Base-by-base conservation (phyloP, 768 basidiomycete species). In the Chalciporus piperatus region DNA sequence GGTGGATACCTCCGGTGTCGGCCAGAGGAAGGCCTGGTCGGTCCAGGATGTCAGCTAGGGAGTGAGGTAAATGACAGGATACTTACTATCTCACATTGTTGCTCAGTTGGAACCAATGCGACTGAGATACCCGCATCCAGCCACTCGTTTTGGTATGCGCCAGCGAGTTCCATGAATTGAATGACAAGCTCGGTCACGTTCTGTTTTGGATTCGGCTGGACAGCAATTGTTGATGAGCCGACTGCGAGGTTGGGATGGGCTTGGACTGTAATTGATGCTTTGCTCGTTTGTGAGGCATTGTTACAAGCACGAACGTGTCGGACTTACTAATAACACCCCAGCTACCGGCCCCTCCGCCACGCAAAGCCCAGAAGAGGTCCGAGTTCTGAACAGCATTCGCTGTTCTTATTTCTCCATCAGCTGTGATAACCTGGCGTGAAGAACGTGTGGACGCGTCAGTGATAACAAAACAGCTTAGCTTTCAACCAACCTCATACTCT, bases 311-410 rank as follows among this genome's bases (percentile, higher is more conserved):
- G 16, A 11, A 3, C n/a, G 4, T 4, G 6, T 5, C 16, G 5
- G 12, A 62, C 60, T 3, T 20, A 62, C 60, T 71, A 19, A 80
- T 67, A 37, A 80, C 68, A 19, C 76, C 80, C 55, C 66, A 81
- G 10, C 73, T 79, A 16, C 77, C 74, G 1, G 76, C 78, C 2
- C 80, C 80, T 3, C 74, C 77, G 0, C 79, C 80, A 37, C 80
- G 69, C 20, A 81, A 57, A 0, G 81, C 81, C 75, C 77, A 82
- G 61, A 78, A 81, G 0, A 82, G 68, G 47, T 81, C 76, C 10
- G 66, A 16, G 56, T 79, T 68, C 40, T 70, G 64, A 51, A 67
- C 65, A 0, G 61, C 56, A 57, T 80, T 82, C 32, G 70, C 73
- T 2, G 57, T 70, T 42, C 74, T 61, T 30, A 70, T 53, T 2